Evolutionary conservation across 371 early-diverging fungal species (phyloP), one percentile per base, ranked within the genome.

Genomic region (Chytridium lagenaria): DNA sequence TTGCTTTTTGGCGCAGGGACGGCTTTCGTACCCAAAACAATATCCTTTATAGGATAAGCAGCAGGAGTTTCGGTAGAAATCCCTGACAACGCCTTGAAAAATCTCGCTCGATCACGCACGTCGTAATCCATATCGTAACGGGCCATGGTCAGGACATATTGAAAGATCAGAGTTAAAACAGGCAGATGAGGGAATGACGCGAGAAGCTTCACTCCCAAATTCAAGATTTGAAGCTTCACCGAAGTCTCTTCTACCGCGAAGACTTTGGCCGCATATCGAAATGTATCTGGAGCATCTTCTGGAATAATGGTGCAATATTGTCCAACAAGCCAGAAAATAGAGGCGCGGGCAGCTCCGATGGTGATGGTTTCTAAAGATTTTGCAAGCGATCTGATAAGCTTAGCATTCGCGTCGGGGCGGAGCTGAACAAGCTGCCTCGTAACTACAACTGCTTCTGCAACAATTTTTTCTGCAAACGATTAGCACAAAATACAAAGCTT

Each of bases 51-150:
- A 28, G 69, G 19, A 30, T 44, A 66, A 19, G 22, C 23, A 52
- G 59, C 66, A 37, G 75, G n/a, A n/a, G 50, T 66, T 34, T 28
- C 70, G 3, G 5, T 15, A 57, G 49, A 34, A 50, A 37, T 26
- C 26, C 34, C 22, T 26, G 22, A 31, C 66, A 96, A 79, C 0
- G 86, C 91, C 50, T 91, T 88, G 49, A 96, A 81, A 72, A 93
- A 89, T 44, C 98, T 81, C 12, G 94, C 94, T 23, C 95, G 89
- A 74, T 98, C 98, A 38, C 98, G 88, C 0, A 97, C 91, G 77
- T 95, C 94, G 72, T 92, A 96, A 74, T 90, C 87, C 22, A 86
- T 77, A 77, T 98, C 98, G 73, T 92, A 97, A 37, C 94, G 86
- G 0, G 96, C 96, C 68, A 98, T 81, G 40, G 92, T 88, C 40